Evolutionary conservation across 2,329 filamentous ascomycete genomes (phyloP).

Genomic region (Trichoderma sp.): DNA sequence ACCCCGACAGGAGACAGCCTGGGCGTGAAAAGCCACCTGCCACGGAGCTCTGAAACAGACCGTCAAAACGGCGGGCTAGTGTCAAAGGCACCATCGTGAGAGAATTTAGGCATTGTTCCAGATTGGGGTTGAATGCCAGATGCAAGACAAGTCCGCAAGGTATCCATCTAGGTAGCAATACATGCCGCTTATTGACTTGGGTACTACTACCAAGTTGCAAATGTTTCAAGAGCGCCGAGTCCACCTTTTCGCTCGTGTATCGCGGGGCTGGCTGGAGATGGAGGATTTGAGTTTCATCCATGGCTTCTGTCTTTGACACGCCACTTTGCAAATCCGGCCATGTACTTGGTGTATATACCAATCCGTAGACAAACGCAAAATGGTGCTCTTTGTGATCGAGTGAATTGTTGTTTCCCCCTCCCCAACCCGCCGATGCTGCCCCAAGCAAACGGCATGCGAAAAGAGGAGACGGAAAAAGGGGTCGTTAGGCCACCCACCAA

Average conservation of each 20-base stretch:
- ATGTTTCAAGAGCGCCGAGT: neutral
- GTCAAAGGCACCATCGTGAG: conserved; percentile 10
- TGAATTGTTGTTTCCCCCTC: neutral
- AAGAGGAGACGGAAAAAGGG: conserved; percentile 18
- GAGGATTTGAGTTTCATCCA: neutral
- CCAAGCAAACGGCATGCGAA: conserved; percentile 16
- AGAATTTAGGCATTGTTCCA: conserved; percentile 20
- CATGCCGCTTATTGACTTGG: neutral
- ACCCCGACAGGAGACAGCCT: neutral
- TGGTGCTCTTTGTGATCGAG: neutral
- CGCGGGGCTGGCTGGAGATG: neutral
- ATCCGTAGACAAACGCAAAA: neutral
- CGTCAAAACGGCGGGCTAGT: conserved; percentile 4
- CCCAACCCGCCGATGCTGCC: neutral
- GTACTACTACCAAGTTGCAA: neutral
- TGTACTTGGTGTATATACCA: neutral
- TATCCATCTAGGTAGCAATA: conserved; percentile 16
- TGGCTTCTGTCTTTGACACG: neutral
- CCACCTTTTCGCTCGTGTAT: neutral
- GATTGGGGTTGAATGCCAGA: conserved; percentile 19
- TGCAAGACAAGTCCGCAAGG: neutral
- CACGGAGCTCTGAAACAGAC: conserved; percentile 19
- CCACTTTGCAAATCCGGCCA: neutral
- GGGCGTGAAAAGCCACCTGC: neutral
- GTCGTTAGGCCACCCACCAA: conserved; percentile 5